Conservation (phyloP, 257 asterid species). For the Solanum paucissectum region DNA sequence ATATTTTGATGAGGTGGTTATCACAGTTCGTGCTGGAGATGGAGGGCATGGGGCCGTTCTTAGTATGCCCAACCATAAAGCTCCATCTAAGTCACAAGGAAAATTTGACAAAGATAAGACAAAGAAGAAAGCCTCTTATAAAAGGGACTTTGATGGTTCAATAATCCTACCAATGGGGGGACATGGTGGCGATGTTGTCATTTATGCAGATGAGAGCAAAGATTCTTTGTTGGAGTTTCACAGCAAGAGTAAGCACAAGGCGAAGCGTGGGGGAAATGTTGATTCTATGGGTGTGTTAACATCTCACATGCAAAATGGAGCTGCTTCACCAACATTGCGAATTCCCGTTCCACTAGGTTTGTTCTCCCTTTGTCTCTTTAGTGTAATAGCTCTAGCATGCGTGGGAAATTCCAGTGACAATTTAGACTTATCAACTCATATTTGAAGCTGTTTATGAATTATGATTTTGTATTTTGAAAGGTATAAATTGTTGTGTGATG, state of each 20-base stretch:
- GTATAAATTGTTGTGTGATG: background rate
- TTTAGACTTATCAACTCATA: background rate
- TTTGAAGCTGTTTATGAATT: background rate
- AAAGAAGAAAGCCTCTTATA: constrained; percentile 41
- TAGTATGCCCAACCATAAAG: constrained; percentile 40
- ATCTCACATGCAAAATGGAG: constrained; percentile 61
- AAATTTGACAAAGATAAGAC: constrained; percentile 47
- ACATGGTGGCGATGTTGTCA: constrained; percentile 74
- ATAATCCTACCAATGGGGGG: constrained; percentile 87
- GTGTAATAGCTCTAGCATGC: background rate
- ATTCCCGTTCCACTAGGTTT: constrained; percentile 90
- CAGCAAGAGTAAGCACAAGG: constrained; percentile 45
- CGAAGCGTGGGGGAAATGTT: constrained; percentile 93
- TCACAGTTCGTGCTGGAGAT: constrained; percentile 85
- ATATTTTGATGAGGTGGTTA: constrained; percentile 77
- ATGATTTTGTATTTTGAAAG: background rate
- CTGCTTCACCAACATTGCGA: constrained; percentile 56
- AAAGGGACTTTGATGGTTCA: constrained; percentile 91
- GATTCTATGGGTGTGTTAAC: constrained; percentile 85
- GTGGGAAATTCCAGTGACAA: background rate
- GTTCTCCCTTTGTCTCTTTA: constrained; percentile 1
- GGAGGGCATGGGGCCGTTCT: constrained; percentile 90
- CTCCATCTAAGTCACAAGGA: constrained; percentile 41
- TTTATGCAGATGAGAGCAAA: constrained; percentile 72
- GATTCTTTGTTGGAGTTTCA: constrained; percentile 83